A percentile compares a stretch with the other conserved stretches of the same genome.
phyloP scores from a whole-genome alignment of 495 filamentous ascomycete genomes.

The Bacidia gigantensis region DNA sequence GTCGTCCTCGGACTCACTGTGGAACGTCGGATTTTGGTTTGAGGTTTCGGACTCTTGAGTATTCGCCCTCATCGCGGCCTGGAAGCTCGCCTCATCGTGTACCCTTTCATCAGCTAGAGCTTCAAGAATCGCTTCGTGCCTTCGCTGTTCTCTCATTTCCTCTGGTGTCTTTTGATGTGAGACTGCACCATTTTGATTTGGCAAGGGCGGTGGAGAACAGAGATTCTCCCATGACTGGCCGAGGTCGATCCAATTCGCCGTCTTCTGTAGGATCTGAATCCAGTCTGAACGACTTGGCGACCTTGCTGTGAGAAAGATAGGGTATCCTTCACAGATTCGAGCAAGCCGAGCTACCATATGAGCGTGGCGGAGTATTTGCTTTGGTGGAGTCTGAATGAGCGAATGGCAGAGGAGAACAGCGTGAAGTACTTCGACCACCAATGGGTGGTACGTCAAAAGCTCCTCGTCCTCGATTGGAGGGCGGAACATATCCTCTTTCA shows the following conservation, averaged over 20 bases:
- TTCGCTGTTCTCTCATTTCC: slow-evolving; percentile 39
- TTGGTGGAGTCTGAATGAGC: slow-evolving; percentile 58
- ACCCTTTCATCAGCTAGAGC: slow-evolving; percentile 51
- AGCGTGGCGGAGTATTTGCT: slow-evolving; percentile 60
- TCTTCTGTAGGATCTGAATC: slow-evolving; percentile 56
- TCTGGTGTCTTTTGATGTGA: slow-evolving; percentile 34
- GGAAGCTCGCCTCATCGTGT: slow-evolving; percentile 48
- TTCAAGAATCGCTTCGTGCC: slow-evolving; percentile 50
- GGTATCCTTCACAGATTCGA: slow-evolving; percentile 63
- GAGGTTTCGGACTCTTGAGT: slow-evolving; percentile 27
- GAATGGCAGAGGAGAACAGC: slow-evolving; percentile 57
- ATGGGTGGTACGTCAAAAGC: slow-evolving; percentile 63
- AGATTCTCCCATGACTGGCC: slow-evolving; percentile 51
- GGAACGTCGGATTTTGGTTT: slow-evolving; percentile 13
- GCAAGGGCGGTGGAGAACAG: slow-evolving; percentile 53
- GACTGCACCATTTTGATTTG: slow-evolving; percentile 23
- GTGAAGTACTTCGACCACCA: slow-evolving; percentile 63
- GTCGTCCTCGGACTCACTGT: slow-evolving; percentile 26
- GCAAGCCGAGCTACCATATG: slow-evolving; percentile 64
- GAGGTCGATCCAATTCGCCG: slow-evolving; percentile 52
- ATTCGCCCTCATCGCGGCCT: slow-evolving; percentile 43
- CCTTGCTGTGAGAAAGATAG: slow-evolving; percentile 60
- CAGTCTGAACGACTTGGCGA: slow-evolving; percentile 63
- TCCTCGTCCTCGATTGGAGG: slow-evolving; percentile 34
- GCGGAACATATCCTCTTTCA: slow-evolving; percentile 25